Conservation (phyloP, 129 eudicot genomes). For the Centrapalus pauciflorus region DNA sequence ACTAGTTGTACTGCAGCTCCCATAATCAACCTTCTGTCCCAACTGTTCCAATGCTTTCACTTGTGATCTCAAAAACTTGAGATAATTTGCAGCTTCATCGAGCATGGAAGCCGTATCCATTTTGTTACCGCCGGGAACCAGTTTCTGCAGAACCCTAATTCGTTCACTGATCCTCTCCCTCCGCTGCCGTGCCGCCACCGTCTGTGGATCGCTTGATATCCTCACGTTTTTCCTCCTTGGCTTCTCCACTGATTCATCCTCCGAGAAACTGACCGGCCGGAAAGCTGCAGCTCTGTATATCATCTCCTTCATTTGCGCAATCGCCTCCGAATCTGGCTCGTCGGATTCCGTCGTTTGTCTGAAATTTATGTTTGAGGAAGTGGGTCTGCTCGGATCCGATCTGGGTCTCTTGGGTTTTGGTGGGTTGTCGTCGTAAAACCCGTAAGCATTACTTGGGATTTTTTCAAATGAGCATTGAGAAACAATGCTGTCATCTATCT, state of each 20-base stretch:
- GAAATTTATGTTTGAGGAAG: conserved; percentile 72
- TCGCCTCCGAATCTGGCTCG: conserved; percentile 80
- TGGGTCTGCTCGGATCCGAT: conserved; percentile 26
- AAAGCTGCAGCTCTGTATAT: conserved; percentile 89
- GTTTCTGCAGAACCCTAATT: conserved; percentile 79
- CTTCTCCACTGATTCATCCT: conserved; percentile 46
- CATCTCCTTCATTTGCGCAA: conserved; percentile 92
- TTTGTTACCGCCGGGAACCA: conserved; percentile 90
- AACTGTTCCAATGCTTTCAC: conserved; percentile 68
- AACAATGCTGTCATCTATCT: conserved; percentile 19
- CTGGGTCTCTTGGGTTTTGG: conserved; percentile 41
- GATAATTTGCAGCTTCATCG: conserved; percentile 92
- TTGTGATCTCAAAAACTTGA: conserved; percentile 78
- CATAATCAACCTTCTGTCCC: conserved; percentile 33
- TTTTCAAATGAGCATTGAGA: conserved; percentile 17
- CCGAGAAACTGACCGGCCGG: conserved; percentile 75
- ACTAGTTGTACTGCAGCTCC: conserved; percentile 10
- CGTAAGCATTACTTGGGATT: conserved; percentile 1
- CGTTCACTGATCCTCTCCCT: conserved; percentile 83
- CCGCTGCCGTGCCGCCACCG: conserved; percentile 92
- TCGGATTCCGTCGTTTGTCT: conserved; percentile 44
- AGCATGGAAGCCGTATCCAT: conserved; percentile 99
- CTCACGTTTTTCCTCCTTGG: conserved; percentile 75
- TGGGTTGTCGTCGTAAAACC: background rate
- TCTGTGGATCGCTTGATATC: conserved; percentile 86